Base-by-base conservation (phyloP, 257 asterid genomes). In the Primulina huaijiensis region DNA sequence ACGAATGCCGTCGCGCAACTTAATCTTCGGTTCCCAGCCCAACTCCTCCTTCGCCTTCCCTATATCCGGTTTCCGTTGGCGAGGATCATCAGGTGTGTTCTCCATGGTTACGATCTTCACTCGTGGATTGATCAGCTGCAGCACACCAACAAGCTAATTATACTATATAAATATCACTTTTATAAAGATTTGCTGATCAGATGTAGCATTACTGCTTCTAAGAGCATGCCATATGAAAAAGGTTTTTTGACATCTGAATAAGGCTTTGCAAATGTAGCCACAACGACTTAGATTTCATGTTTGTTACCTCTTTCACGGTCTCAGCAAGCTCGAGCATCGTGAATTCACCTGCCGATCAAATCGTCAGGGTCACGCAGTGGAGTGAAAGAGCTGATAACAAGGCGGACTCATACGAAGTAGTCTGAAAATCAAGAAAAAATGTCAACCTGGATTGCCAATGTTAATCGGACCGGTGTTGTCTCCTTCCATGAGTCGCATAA, bases 1-100 rank as follows among this genome's bases (percentile, higher is more conserved):
- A 19, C 97, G 95, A 84, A 92, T 86, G 62, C 98, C 97, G 31
- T 90, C 87, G 14, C 88, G 84, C 67, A 92, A 56, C 84, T 82
- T 92, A 74, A 92, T 74, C 80, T 83, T 88, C 4, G 98, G 97
- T 70, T 92, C 96, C 98, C 98, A 92, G 17, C 92, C 89, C 4
- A 90, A 72, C 67, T 85, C 58, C 81, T 82, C 85, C 64, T 83
- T 87, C 8, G 97, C 96, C 82, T 88, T 88, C 3, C 88, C 82
- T 34, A 92, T 92, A 81, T 83, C 90, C 0, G 98, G 98, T 67
- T 92, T 92, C 63, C 98, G 80, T 80, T 92, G 98, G 53, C 97
- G 96, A 23, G 97, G 98, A 78, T 92, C 97, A 30, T 90, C 98
- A 0, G 97, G 97, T 17, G 98, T 92, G 77, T 92, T 92, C 85